Percentiles rank a stretch among this genome's conserved stretches.
phyloP scores from a whole-genome alignment of 306 rosid species.

The Canavalia gladiata region DNA sequence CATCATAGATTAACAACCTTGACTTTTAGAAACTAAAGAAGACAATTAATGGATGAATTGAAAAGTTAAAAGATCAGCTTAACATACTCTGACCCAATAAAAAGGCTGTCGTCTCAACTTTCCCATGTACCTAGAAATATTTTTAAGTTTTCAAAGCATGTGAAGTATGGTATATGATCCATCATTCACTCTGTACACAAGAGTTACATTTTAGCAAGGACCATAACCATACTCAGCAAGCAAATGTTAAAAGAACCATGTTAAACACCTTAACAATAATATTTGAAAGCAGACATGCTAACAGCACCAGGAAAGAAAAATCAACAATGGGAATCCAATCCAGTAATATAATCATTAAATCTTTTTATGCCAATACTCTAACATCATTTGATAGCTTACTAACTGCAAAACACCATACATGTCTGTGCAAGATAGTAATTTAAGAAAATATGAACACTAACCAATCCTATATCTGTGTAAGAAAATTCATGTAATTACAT shows the following conservation, averaged over 20 bases:
- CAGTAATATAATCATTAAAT: slow-evolving; percentile 8
- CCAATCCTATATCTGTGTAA: neutral
- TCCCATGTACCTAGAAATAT: neutral
- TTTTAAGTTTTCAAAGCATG: neutral
- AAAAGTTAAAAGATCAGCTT: neutral
- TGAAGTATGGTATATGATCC: neutral
- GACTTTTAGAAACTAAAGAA: neutral
- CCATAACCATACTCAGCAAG: neutral
- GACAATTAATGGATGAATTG: neutral
- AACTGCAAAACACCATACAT: neutral
- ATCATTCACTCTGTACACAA: neutral
- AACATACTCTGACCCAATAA: neutral
- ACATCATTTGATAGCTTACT: neutral
- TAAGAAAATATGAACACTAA: neutral
- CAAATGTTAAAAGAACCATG: neutral
- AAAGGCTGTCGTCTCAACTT: neutral
- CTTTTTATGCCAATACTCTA: neutral
- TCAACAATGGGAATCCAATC: neutral
- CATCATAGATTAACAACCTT: neutral
- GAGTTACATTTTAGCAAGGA: slow-evolving; percentile 8
- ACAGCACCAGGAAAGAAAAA: neutral
- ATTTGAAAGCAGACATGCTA: slow-evolving; percentile 8
- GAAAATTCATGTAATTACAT: slow-evolving; percentile 6
- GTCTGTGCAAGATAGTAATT: neutral
- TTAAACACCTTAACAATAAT: neutral